phyloP scores from a whole-genome alignment of 2,329 filamentous ascomycete species.

The Microdochium bolleyi region DNA sequence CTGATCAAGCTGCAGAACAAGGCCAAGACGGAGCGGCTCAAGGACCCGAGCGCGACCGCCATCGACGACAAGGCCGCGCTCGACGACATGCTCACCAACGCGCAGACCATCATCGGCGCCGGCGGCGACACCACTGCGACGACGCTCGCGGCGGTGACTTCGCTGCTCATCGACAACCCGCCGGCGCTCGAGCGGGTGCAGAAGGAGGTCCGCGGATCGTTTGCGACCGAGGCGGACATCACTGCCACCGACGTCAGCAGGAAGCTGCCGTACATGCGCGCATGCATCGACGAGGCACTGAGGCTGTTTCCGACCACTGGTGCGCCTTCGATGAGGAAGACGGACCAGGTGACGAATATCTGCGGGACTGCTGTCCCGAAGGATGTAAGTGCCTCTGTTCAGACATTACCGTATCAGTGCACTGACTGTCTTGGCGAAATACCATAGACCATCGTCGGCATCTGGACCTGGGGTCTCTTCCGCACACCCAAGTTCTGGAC shows the following conservation, averaged over 20 bases:
- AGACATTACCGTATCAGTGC: not conserved
- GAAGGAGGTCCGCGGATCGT: slow-evolving; percentile 30
- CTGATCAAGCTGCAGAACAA: slow-evolving; percentile 4
- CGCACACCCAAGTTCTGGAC: slow-evolving; percentile 8
- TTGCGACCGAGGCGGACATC: slow-evolving; percentile 25
- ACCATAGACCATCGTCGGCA: slow-evolving; percentile 6
- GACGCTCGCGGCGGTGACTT: slow-evolving; percentile 25
- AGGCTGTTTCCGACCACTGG: slow-evolving; percentile 25
- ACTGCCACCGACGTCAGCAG: slow-evolving; percentile 14
- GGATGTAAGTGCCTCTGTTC: slow-evolving; percentile 4
- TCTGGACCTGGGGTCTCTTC: slow-evolving; percentile 6
- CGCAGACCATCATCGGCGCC: slow-evolving; percentile 27
- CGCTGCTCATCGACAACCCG: slow-evolving; percentile 26
- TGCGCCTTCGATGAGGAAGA: slow-evolving; percentile 7
- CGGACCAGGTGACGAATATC: slow-evolving; percentile 5
- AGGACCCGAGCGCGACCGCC: not conserved
- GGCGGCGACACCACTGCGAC: slow-evolving; percentile 42
- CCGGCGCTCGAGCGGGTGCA: slow-evolving; percentile 25
- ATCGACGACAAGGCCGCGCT: not conserved
- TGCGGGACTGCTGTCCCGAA: slow-evolving; percentile 11
- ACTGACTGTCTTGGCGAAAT: slow-evolving; percentile 1
- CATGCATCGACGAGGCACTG: slow-evolving; percentile 25
- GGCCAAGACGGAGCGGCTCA: not conserved
- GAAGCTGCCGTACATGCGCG: slow-evolving; percentile 21
- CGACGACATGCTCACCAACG: not conserved